These are phyloP conservation scores for Pichia nanzhaoensis DNA, from an alignment of 805 yeast species.

Conservation along the genomic window DNA sequence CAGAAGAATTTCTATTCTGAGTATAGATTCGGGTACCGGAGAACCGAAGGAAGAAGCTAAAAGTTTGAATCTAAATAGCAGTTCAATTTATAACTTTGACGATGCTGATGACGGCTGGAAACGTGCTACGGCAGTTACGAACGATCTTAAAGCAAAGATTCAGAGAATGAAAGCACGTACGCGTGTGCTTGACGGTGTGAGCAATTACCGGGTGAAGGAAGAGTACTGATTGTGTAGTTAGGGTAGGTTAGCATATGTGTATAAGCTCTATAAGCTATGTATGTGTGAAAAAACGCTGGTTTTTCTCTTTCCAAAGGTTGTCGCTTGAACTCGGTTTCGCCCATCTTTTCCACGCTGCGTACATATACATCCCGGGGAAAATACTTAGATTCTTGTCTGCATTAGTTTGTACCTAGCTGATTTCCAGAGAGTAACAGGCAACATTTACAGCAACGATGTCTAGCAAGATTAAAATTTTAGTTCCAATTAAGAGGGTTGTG, in stretches of 20 bases:
- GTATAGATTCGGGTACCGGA: conserved; percentile 23
- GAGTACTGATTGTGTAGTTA: background rate
- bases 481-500: conserved; percentile 92
- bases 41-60: conserved; percentile 10
- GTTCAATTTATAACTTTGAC: conserved; percentile 31
- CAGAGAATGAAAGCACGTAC: conserved; percentile 77
- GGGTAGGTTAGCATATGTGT: no score
- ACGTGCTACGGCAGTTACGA: conserved; percentile 84
- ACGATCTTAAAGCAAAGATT: conserved; percentile 77
- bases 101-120: conserved; percentile 70
- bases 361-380: no score
- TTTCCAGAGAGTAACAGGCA: no score
- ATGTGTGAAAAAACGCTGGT: no score
- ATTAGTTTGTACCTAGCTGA: no score
- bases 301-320: no score
- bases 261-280: no score
- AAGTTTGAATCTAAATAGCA: conserved; percentile 10
- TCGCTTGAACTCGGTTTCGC: no score
- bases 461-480: conserved; percentile 63
- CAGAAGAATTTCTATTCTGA: conserved; percentile 29
- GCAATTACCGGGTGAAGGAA: conserved; percentile 1
- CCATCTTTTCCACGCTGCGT: no score
- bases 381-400: no score
- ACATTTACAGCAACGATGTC: conserved; percentile 22
- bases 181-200: conserved; percentile 18